phyloP scores from a whole-genome alignment of 2,329 filamentous ascomycete species.

The Aspergillus sp. region DNA sequence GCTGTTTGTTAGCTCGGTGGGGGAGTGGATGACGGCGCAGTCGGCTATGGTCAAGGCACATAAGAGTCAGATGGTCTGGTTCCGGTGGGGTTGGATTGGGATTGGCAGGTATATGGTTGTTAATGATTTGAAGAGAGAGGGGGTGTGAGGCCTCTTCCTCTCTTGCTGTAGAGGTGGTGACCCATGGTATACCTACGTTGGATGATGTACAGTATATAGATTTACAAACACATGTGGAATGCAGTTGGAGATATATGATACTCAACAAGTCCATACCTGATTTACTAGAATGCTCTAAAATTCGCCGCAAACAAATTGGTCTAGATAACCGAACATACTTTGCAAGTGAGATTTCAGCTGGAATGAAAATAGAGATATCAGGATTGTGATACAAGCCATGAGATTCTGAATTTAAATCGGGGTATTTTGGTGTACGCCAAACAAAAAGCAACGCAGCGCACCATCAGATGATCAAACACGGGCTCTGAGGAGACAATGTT shows the following conservation, averaged over 20 bases:
- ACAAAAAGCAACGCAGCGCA: too few relatives aligned
- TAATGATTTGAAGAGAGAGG: slow-evolving; percentile 73
- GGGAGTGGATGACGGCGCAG: slow-evolving; percentile 67
- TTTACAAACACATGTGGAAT: neutral
- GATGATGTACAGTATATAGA: neutral
- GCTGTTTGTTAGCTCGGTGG: slow-evolving; percentile 69
- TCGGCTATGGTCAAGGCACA: slow-evolving; percentile 87
- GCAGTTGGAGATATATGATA: neutral
- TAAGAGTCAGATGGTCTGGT: slow-evolving; percentile 97
- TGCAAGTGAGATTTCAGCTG: neutral
- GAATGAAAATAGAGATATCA: neutral
- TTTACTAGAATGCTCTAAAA: neutral
- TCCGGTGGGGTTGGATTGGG: slow-evolving; percentile 91
- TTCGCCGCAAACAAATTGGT: neutral
- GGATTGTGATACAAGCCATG: too few relatives aligned
- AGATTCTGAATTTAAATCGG: too few relatives aligned
- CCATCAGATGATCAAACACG: too few relatives aligned
- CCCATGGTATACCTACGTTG: slow-evolving; percentile 20
- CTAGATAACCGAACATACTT: neutral
- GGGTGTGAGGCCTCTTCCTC: neutral
- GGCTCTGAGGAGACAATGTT: too few relatives aligned
- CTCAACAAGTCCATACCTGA: neutral
- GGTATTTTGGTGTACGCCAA: too few relatives aligned
- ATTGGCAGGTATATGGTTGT: slow-evolving; percentile 93
- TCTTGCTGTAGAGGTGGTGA: neutral